Evolutionary conservation across 148 eudicot species (phyloP), one percentile per base, ranked within the genome.

Genomic region (Vaccinium darrowii): DNA sequence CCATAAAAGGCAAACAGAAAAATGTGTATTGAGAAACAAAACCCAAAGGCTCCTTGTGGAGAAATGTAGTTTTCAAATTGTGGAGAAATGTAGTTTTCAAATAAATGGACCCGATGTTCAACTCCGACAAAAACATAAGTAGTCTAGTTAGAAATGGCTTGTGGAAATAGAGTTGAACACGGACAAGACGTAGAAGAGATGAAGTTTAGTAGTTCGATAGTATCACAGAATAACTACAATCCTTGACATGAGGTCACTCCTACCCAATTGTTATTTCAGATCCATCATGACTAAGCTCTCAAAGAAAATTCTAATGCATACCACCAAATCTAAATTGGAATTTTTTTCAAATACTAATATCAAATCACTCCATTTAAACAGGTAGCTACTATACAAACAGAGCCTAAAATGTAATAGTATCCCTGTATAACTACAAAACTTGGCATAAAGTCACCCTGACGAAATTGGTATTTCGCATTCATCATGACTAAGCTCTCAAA

Each of bases 1-100:
- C 72, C 86, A 36, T 84, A 67, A 87, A 54, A 57, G 15, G 82
- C 72, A 81, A 78, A 18, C 76, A 81, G 78, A 14, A 67, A 11
- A 67, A 15, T 11, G 0, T 12, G 73, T 3, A 67, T 5, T 5
- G 36, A 25, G 73, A 67, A 25, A 67, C 18, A 67, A 67, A 67
- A 25, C 36, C 73, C 25, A 62, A 62, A 62, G 67, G 25, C 27
- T n/a, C 11, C 6, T 9, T 9, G 16, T 57, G 33, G 15, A 39
- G 11, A 67, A 6, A 25, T n/a, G n/a, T n/a, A n/a, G n/a, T n/a
- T n/a, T n/a, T n/a, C n/a, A n/a, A n/a, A n/a, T n/a, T n/a, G n/a
- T n/a, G n/a, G n/a, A n/a, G n/a, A n/a, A n/a, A n/a, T 27, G 73
- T 27, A 67, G 36, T 4, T 27, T 67, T 67, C 36, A 25, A 65